A percentile compares a stretch with the other conserved stretches of the same genome.
Conservation (phyloP, 2,329 filamentous ascomycete species). For the Rutstroemia sp. region DNA sequence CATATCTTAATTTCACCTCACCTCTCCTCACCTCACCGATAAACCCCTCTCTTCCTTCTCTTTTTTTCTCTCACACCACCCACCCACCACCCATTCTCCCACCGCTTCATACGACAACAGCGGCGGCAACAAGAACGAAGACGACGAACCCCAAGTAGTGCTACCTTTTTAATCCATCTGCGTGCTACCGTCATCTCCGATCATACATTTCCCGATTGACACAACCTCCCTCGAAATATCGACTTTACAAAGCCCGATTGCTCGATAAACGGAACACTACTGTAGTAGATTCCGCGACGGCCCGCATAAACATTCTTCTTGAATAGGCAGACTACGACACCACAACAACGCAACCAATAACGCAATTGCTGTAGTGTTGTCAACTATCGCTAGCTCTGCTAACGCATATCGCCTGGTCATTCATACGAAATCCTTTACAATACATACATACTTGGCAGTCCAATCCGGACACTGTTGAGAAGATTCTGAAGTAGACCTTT, state of each 20-base stretch:
- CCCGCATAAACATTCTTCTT: slow-evolving; percentile 1
- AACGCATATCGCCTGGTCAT: neutral
- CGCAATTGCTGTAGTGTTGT: neutral
- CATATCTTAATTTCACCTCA: no score
- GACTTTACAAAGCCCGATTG: slow-evolving; percentile 1
- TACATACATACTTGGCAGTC: neutral
- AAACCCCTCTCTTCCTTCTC: no score
- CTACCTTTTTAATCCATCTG: neutral
- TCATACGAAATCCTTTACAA: neutral
- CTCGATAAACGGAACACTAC: neutral
- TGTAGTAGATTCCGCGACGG: slow-evolving; percentile 4
- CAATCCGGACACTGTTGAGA: neutral
- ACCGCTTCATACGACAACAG: neutral
- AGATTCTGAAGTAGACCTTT: neutral
- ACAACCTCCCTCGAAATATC: neutral
- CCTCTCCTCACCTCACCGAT: no score
- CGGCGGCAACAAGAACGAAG: no score
- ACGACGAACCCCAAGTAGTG: neutral
- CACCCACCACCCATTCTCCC: neutral
- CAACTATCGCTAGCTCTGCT: neutral
- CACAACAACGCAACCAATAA: neutral
- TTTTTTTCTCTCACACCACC: neutral
- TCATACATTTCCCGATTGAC: neutral
- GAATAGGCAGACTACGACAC: neutral
- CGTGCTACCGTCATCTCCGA: neutral